Conservation (phyloP, 768 basidiomycete species). For the Panaeolus papilionaceus region DNA sequence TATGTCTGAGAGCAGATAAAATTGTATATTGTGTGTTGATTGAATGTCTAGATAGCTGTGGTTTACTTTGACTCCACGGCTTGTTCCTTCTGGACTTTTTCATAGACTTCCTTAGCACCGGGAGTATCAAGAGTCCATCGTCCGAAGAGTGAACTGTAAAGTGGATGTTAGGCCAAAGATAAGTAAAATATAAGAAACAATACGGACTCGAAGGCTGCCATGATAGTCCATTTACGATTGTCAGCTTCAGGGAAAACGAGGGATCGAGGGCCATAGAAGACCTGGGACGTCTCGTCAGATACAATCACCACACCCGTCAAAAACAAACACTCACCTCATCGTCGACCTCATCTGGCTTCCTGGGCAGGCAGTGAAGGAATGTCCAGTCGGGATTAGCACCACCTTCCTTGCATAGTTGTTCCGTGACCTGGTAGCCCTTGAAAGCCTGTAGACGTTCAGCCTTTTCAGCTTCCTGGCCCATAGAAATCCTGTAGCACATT, state of each 20-base stretch:
- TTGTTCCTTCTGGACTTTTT: neutral
- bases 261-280: conserved; percentile 92
- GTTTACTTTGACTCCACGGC: neutral
- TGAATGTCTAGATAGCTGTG: neutral
- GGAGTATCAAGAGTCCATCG: conserved; percentile 12
- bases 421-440: conserved; percentile 93
- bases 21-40: neutral
- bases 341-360: conserved; percentile 93
- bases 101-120: conserved; percentile 1
- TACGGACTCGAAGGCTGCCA: conserved; percentile 89
- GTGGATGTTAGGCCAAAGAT: neutral
- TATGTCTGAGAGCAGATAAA: neutral
- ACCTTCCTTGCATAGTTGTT: conserved; percentile 78
- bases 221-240: conserved; percentile 97
- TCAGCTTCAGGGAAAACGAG: conserved; percentile 94
- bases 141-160: conserved; percentile 9
- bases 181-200: conserved; percentile 18
- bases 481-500: conserved; percentile 78
- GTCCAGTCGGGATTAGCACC: conserved; percentile 89
- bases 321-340: conserved; percentile 67
- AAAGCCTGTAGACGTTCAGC: conserved; percentile 87
- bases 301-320: neutral
- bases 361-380: conserved; percentile 95
- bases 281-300: conserved; percentile 46
- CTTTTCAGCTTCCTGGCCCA: conserved; percentile 98